A percentile compares a stretch with the other conserved stretches of the same genome.
Conservation (phyloP, 1,284 basidiomycete genomes). For the Boletellus dicymbophilus region DNA sequence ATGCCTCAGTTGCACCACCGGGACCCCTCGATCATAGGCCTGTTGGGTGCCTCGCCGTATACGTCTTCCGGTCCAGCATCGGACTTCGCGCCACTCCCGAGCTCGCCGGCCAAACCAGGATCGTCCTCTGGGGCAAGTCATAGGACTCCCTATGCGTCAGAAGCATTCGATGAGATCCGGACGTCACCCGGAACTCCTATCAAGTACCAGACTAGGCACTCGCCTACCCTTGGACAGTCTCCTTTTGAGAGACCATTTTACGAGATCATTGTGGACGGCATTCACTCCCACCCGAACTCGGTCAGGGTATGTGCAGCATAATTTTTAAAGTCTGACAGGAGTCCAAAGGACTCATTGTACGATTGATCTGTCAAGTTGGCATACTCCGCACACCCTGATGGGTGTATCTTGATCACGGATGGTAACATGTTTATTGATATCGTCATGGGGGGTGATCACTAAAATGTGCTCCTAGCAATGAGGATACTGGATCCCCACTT, state of each 20-base stretch:
- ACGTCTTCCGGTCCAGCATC: conserved; percentile 42
- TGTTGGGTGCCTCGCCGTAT: conserved; percentile 77
- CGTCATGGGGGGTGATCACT: not conserved
- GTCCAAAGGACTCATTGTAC: conserved; percentile 1
- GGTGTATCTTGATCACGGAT: conserved; percentile 88
- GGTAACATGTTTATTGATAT: conserved; percentile 45
- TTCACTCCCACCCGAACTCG: conserved; percentile 89
- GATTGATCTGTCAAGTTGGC: conserved; percentile 58
- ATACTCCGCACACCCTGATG: conserved; percentile 79
- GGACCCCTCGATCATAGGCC: conserved; percentile 85
- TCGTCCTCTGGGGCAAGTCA: conserved; percentile 2
- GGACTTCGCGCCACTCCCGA: conserved; percentile 29
- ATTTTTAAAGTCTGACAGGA: not conserved
- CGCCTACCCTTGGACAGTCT: conserved; percentile 35
- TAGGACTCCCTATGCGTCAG: conserved; percentile 39
- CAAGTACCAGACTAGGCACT: conserved; percentile 17
- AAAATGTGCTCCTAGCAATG: conserved; percentile 55
- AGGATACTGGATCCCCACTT: conserved; percentile 86
- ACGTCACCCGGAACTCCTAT: conserved; percentile 64
- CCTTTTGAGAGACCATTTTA: conserved; percentile 79
- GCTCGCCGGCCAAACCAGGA: conserved; percentile 10
- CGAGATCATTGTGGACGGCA: conserved; percentile 88
- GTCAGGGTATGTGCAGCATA: conserved; percentile 62
- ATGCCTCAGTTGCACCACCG: conserved; percentile 88
- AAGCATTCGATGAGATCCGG: conserved; percentile 64